Evolutionary conservation across 78 protist species (phyloP).

Genomic region (Polysphondylium violaceum): DNA sequence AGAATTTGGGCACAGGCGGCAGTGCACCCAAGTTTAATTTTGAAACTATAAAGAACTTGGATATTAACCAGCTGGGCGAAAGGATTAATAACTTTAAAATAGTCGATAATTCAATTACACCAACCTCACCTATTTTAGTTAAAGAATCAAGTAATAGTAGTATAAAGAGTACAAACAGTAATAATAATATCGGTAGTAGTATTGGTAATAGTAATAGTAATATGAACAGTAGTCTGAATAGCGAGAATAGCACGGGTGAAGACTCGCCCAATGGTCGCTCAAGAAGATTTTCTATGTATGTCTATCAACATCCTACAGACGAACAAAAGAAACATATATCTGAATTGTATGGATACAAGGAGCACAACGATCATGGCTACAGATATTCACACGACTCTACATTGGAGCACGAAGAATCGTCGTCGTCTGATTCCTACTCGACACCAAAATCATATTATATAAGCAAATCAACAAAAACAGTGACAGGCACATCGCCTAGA

Average conservation of each 20-base stretch:
- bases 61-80: conserved; percentile 20
- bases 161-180: background rate
- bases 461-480: background rate
- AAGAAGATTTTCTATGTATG: conserved; percentile 72
- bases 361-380: conserved; percentile 41
- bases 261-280: conserved; percentile 2
- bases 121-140: background rate
- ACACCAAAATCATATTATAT: background rate
- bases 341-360: conserved; percentile 61
- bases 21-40: conserved; percentile 4
- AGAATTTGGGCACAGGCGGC: background rate
- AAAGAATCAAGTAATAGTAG: background rate
- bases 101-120: conserved; percentile 22
- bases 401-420: background rate
- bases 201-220: background rate
- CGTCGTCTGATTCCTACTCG: conserved; percentile 21
- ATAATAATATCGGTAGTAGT: background rate
- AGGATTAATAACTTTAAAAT: conserved; percentile 19
- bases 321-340: conserved; percentile 60
- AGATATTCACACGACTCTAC: conserved; percentile 61
- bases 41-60: background rate
- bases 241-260: background rate
- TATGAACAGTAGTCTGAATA: background rate
- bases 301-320: conserved; percentile 71
- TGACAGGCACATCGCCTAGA: background rate